Percentiles rank a stretch among this genome's conserved stretches.
These are phyloP conservation scores for Bathelium albidoporum DNA, from an alignment of 495 filamentous ascomycete genomes.

Conservation along the genomic window DNA sequence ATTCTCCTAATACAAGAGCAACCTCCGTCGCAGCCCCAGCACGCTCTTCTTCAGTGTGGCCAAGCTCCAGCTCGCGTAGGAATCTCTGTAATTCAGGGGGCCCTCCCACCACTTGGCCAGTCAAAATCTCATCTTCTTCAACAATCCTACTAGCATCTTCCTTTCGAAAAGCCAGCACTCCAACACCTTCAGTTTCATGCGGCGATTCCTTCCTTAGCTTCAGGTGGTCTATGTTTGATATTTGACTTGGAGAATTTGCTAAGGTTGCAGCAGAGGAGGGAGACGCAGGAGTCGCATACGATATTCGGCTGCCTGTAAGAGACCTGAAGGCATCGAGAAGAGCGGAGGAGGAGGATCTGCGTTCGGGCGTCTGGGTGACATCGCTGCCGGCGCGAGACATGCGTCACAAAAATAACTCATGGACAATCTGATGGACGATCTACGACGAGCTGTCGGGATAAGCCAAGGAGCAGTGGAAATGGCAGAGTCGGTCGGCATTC, in stretches of 20 bases:
- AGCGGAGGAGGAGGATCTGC: slow-evolving; percentile 18
- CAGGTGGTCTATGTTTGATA: neutral
- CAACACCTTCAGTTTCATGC: neutral
- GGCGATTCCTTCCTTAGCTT: neutral
- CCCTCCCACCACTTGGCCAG: neutral
- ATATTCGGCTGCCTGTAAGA: slow-evolving; percentile 15
- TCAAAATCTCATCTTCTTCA: neutral
- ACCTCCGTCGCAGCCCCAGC: neutral
- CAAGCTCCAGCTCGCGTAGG: neutral
- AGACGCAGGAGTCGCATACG: slow-evolving; percentile 15
- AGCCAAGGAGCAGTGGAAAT: neutral
- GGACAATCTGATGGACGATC: neutral
- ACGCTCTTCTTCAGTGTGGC: neutral
- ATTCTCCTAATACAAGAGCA: neutral
- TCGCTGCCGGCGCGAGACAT: slow-evolving; percentile 20
- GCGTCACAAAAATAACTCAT: slow-evolving; percentile 5
- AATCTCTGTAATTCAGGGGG: neutral
- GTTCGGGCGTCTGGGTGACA: slow-evolving; percentile 21
- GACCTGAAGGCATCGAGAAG: slow-evolving; percentile 21
- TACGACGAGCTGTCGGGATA: neutral
- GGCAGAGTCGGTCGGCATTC: neutral
- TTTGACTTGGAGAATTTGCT: neutral
- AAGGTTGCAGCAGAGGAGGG: slow-evolving; percentile 6
- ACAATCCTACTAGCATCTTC: neutral
- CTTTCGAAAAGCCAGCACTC: neutral